A percentile compares a stretch with the other conserved stretches of the same genome.
Evolutionary conservation across 108 stramenopile species (phyloP).

Genomic region (Cyclotella baltica): DNA sequence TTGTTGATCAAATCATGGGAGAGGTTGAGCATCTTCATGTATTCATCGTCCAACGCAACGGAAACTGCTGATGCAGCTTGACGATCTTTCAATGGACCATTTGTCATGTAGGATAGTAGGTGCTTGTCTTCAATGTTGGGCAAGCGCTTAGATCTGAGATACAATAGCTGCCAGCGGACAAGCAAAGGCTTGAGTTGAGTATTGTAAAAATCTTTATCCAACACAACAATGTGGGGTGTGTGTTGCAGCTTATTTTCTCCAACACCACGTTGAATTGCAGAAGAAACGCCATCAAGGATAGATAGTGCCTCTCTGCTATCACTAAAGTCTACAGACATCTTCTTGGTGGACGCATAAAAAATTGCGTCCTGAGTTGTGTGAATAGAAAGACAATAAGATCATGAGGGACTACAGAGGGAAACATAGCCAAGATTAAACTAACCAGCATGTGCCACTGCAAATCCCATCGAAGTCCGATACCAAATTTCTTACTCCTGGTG

Average conservation of each 20-base stretch:
- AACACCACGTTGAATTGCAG: conserved; percentile 86
- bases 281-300: conserved; percentile 83
- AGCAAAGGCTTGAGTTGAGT: conserved; percentile 87
- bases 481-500: conserved; percentile 83
- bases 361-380: conserved; percentile 64
- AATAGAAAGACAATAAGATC: not conserved
- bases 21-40: conserved; percentile 98
- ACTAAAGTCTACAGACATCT: conserved; percentile 89
- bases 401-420: not conserved
- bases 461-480: conserved; percentile 94
- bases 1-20: conserved; percentile 92
- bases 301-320: conserved; percentile 88
- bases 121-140: conserved; percentile 92
- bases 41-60: conserved; percentile 94
- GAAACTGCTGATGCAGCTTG: conserved; percentile 87
- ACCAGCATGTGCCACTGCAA: conserved; percentile 93
- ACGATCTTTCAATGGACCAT: conserved; percentile 82
- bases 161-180: conserved; percentile 97
- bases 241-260: conserved; percentile 82
- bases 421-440: not conserved
- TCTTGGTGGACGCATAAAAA: conserved; percentile 74
- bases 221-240: conserved; percentile 93
- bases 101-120: conserved; percentile 91
- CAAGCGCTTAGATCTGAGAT: conserved; percentile 89
- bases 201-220: conserved; percentile 91